Percentiles rank a stretch among this genome's conserved stretches.
phyloP scores from a whole-genome alignment of 805 yeast genomes.

The Lipomyces anomalus region DNA sequence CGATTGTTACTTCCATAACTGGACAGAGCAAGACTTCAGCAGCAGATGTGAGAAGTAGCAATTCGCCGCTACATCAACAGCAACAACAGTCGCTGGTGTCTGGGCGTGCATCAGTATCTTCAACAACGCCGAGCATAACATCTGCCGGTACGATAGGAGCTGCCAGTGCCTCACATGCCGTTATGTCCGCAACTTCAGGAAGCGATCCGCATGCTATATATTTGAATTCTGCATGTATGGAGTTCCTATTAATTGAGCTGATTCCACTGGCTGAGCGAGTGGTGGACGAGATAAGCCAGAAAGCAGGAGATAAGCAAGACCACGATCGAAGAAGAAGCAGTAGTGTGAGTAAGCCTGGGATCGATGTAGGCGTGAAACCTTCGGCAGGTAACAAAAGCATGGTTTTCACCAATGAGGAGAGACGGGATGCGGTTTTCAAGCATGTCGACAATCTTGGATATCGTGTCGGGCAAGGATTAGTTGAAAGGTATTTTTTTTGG shows the following conservation, averaged over 20 bases:
- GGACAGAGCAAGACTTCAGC: too few relatives aligned
- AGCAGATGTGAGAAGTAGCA: too few relatives aligned
- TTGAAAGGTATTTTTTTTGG: slow-evolving; percentile 35
- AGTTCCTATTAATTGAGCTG: slow-evolving; percentile 65
- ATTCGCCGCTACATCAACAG: too few relatives aligned
- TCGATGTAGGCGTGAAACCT: slow-evolving; percentile 29
- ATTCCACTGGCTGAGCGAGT: slow-evolving; percentile 68
- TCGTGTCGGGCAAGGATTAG: slow-evolving; percentile 55
- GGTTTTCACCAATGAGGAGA: slow-evolving; percentile 5
- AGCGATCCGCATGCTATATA: slow-evolving; percentile 27
- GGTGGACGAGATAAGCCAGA: slow-evolving; percentile 41
- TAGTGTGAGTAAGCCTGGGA: slow-evolving; percentile 27
- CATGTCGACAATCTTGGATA: slow-evolving; percentile 63
- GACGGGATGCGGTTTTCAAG: slow-evolving; percentile 50
- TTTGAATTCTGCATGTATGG: slow-evolving; percentile 53
- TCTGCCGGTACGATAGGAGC: too few relatives aligned
- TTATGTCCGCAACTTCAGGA: not conserved
- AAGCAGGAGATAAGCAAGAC: slow-evolving; percentile 20
- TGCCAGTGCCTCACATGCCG: not conserved
- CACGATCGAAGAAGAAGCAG: slow-evolving; percentile 23
- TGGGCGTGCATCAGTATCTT: too few relatives aligned
- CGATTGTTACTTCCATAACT: too few relatives aligned
- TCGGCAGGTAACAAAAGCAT: not conserved
- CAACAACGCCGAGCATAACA: too few relatives aligned
- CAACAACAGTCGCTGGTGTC: too few relatives aligned